These are phyloP conservation scores for Zymoseptoria pseudotritici DNA, from an alignment of 2,329 filamentous ascomycete species.

Conservation along the genomic window DNA sequence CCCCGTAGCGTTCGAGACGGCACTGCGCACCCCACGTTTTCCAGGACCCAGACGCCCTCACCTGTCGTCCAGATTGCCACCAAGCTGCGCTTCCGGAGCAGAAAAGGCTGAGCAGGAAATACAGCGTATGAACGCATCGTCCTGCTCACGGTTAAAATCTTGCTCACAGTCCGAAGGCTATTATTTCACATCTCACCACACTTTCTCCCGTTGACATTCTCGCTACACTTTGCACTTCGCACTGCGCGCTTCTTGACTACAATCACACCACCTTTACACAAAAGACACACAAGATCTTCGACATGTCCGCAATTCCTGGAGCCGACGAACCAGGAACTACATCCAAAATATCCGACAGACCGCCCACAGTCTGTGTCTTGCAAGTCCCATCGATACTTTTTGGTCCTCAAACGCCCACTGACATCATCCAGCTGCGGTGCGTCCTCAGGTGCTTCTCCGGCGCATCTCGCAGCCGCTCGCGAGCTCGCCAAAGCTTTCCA, in stretches of 20 bases:
- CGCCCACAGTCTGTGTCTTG: constrained; percentile 81
- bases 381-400: constrained; percentile 32
- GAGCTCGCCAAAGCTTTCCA: constrained; percentile 67
- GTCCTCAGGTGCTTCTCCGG: constrained; percentile 61
- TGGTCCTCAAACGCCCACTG: constrained; percentile 1
- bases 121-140: not conserved
- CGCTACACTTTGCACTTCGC: not conserved
- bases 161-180: not conserved
- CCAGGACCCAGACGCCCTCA: too few relatives aligned
- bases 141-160: not conserved
- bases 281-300: not conserved
- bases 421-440: constrained; percentile 63
- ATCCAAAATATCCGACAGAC: constrained; percentile 22
- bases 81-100: too few relatives aligned
- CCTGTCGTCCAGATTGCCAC: too few relatives aligned
- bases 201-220: not conserved
- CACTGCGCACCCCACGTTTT: too few relatives aligned
- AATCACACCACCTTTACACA: not conserved
- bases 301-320: not conserved
- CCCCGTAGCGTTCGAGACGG: too few relatives aligned
- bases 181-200: not conserved
- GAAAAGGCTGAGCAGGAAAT: not conserved
- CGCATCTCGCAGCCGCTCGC: constrained; percentile 71
- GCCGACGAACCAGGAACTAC: not conserved
- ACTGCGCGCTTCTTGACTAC: not conserved